These are phyloP conservation scores for Yamadazyma friedrichii DNA, from an alignment of 1,139 yeast species.

Conservation along the genomic window DNA sequence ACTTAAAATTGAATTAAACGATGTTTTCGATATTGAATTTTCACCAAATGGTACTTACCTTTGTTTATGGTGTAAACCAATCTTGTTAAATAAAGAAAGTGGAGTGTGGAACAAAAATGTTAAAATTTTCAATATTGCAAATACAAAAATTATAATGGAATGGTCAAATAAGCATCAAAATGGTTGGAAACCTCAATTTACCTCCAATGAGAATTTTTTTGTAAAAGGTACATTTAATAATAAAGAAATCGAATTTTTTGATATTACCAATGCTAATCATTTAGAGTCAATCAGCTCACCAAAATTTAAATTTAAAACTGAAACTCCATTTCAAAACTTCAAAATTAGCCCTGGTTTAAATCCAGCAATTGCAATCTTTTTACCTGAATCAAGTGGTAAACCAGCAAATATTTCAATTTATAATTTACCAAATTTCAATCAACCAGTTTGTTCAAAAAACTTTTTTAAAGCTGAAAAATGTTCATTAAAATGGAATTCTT, in stretches of 20 bases:
- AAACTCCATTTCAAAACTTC: conserved; percentile 54
- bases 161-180: conserved; percentile 82
- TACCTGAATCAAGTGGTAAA: conserved; percentile 79
- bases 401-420: conserved; percentile 89
- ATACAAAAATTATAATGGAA: conserved; percentile 52
- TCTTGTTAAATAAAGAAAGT: conserved; percentile 52
- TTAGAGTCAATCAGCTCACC: conserved; percentile 44
- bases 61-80: conserved; percentile 90
- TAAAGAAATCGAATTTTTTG: conserved; percentile 74
- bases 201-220: conserved; percentile 71
- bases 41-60: conserved; percentile 86
- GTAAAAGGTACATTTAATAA: conserved; percentile 56
- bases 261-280: conserved; percentile 45
- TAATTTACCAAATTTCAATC: conserved; percentile 69
- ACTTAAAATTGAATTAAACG: conserved; percentile 49
- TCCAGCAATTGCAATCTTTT: conserved; percentile 88
- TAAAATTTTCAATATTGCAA: conserved; percentile 61
- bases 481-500: conserved; percentile 86
- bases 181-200: conserved; percentile 91
- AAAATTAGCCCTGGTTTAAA: conserved; percentile 82
- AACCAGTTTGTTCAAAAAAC: conserved; percentile 81
- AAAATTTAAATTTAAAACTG: conserved; percentile 59
- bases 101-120: conserved; percentile 79
- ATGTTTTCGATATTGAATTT: conserved; percentile 78
- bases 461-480: conserved; percentile 96